These are phyloP conservation scores for Neonectria ditissima DNA, from an alignment of 2,329 filamentous ascomycete species.

Conservation along the genomic window DNA sequence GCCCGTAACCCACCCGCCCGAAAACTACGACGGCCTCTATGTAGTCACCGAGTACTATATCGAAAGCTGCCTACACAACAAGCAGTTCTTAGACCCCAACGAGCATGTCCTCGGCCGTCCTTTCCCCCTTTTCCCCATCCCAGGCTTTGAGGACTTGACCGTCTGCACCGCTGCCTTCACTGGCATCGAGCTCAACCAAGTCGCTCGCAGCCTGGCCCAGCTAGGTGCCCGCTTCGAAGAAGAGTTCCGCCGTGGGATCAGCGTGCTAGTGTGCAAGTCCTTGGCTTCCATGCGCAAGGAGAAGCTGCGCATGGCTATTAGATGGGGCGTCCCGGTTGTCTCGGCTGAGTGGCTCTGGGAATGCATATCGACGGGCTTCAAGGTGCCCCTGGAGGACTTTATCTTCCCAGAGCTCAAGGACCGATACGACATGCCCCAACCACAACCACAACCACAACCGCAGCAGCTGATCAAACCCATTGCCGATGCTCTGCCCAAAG, in stretches of 20 bases:
- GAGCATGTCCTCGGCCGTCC: conserved; percentile 81
- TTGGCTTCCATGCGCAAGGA: conserved; percentile 70
- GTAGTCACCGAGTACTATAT: conserved; percentile 92
- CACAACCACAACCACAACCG: conserved; percentile 23
- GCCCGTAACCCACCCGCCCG: conserved; percentile 57
- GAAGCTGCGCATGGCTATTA: conserved; percentile 81
- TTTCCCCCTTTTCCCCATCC: conserved; percentile 76
- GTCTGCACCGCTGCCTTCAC: conserved; percentile 87
- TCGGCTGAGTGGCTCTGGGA: conserved; percentile 86
- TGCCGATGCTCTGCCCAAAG: conserved; percentile 14
- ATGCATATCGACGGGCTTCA: conserved; percentile 72
- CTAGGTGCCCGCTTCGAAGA: conserved; percentile 87
- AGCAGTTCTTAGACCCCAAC: conserved; percentile 75
- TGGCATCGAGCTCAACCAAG: conserved; percentile 86
- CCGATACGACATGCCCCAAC: conserved; percentile 36
- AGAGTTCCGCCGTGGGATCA: conserved; percentile 76
- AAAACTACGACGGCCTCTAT: conserved; percentile 54
- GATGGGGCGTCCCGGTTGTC: conserved; percentile 85
- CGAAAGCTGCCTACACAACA: conserved; percentile 86
- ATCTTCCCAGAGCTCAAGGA: conserved; percentile 61
- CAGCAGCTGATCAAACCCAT: conserved; percentile 18
- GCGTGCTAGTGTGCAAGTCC: conserved; percentile 80
- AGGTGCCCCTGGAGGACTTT: conserved; percentile 59
- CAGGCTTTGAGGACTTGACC: conserved; percentile 75
- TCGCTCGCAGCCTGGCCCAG: conserved; percentile 80